Conservation (phyloP, 2,329 filamentous ascomycete genomes). For the Hymenoscyphus linearis region DNA sequence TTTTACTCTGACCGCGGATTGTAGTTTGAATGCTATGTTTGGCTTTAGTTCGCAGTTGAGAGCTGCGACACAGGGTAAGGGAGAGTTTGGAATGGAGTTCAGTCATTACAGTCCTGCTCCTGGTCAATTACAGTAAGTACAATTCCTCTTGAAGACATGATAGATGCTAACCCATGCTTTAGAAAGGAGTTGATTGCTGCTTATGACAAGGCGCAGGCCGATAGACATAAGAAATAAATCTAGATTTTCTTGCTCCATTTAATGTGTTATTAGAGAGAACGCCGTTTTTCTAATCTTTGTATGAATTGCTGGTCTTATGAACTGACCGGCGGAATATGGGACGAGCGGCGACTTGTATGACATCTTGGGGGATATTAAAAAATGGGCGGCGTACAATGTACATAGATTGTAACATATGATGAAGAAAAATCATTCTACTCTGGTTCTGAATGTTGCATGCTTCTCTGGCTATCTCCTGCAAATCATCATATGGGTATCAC, state of each 20-base stretch:
- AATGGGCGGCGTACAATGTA: constrained; percentile 7
- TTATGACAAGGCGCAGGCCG: constrained; percentile 61
- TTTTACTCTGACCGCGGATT: constrained; percentile 88
- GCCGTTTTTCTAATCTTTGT: constrained; percentile 1
- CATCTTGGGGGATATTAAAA: background rate
- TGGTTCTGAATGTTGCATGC: background rate
- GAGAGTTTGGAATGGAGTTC: constrained; percentile 98
- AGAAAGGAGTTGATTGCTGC: constrained; percentile 63
- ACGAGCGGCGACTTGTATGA: background rate
- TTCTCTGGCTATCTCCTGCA: background rate
- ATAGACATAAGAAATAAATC: constrained; percentile 37
- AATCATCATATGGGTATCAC: background rate
- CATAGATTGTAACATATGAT: constrained; percentile 18
- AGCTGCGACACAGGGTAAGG: constrained; percentile 94
- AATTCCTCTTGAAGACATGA: background rate
- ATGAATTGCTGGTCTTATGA: background rate
- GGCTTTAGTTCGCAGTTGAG: constrained; percentile 89
- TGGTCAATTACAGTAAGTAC: constrained; percentile 76
- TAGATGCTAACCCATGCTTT: constrained; percentile 9
- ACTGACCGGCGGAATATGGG: background rate
- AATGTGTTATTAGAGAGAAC: constrained; percentile 11
- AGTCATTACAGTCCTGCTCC: constrained; percentile 89
- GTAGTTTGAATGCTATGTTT: constrained; percentile 95
- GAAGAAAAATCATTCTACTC: constrained; percentile 19
- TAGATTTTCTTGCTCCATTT: constrained; percentile 4